Evolutionary conservation across 2,329 filamentous ascomycete species (phyloP), one percentile per base, ranked within the genome.

Genomic region (Harringtonia aguacate): DNA sequence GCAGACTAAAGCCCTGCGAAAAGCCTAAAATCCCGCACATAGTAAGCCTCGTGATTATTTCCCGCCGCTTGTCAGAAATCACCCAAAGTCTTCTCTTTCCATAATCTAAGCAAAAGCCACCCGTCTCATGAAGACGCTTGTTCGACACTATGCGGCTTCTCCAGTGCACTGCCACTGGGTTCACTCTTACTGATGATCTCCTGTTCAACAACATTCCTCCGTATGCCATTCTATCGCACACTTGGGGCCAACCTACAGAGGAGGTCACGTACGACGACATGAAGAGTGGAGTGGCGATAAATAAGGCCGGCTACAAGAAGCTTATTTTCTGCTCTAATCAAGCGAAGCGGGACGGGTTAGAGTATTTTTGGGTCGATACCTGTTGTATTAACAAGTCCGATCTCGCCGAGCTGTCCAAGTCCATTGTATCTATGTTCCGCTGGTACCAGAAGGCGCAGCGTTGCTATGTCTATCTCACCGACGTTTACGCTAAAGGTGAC

Each of bases 201-300:
- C n/a, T n/a, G n/a, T n/a, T n/a, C n/a, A n/a, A n/a, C n/a, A n/a
- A n/a, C n/a, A n/a, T n/a, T n/a, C n/a, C n/a, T n/a, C n/a, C n/a
- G 8, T 30, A 52, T 35, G 48, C 48, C 21, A 52, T 58, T 54
- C n/a, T 58, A 52, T 40, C 56, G 53, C 41, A 60, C 56, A 33
- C 55, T 51, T 47, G 58, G 57, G 46, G 46, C 1, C 21, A 13
- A 47, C n/a, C n/a, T n/a, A n/a, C n/a, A 5, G 51, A 52, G 28
- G 46, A n/a, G n/a, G n/a, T 50, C 9, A 39, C 47, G 2, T 51
- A 46, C 42, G 28, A 46, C 4, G 52, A 53, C n/a, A 9, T 53
- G 2, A 34, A 36, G 8, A 22, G 43, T 4, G 44, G 44, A 17
- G 43, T 36, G 1, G 31, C 28, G 3, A 29, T 41, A 7, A 22